Evolutionary conservation across 2,329 filamentous ascomycete genomes (phyloP).

Genomic region (Venturia effusa): DNA sequence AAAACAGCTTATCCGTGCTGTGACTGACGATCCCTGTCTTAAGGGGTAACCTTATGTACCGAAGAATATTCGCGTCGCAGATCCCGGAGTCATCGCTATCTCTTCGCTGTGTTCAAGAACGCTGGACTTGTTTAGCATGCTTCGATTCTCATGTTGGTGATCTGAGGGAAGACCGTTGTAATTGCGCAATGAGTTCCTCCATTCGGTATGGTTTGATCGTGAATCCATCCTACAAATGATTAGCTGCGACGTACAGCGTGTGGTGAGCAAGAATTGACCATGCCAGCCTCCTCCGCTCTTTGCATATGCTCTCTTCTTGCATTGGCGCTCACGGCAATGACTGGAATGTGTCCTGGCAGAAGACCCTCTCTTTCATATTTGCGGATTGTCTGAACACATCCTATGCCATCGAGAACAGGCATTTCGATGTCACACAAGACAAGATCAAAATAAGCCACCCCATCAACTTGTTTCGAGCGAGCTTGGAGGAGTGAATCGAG

Average conservation of each 20-base stretch:
- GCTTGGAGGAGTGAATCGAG: conserved; percentile 1
- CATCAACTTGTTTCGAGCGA: neutral
- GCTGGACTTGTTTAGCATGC: too few species aligned
- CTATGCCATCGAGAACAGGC: conserved; percentile 28
- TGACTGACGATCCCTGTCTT: too few species aligned
- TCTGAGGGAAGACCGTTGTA: too few species aligned
- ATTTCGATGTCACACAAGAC: conserved; percentile 28
- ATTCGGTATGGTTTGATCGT: conserved; percentile 12
- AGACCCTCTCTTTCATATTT: conserved; percentile 19
- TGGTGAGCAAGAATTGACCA: conserved; percentile 15
- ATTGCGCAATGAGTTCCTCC: too few species aligned
- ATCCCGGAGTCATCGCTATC: too few species aligned
- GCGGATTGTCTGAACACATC: conserved; percentile 22
- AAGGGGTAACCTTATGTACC: too few species aligned
- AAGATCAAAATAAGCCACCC: conserved; percentile 16
- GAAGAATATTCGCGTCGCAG: too few species aligned
- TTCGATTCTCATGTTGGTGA: too few species aligned
- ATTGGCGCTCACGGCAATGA: conserved; percentile 28
- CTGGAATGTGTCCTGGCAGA: conserved; percentile 21
- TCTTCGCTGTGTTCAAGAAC: too few species aligned
- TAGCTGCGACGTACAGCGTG: neutral
- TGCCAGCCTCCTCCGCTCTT: conserved; percentile 21
- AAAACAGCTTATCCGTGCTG: too few species aligned
- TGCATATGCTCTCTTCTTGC: conserved; percentile 24
- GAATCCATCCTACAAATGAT: conserved; percentile 1